A percentile compares a stretch with the other conserved stretches of the same genome.
phyloP scores from a whole-genome alignment of 1,284 basidiomycete genomes.

The Porogramme epimiltina region DNA sequence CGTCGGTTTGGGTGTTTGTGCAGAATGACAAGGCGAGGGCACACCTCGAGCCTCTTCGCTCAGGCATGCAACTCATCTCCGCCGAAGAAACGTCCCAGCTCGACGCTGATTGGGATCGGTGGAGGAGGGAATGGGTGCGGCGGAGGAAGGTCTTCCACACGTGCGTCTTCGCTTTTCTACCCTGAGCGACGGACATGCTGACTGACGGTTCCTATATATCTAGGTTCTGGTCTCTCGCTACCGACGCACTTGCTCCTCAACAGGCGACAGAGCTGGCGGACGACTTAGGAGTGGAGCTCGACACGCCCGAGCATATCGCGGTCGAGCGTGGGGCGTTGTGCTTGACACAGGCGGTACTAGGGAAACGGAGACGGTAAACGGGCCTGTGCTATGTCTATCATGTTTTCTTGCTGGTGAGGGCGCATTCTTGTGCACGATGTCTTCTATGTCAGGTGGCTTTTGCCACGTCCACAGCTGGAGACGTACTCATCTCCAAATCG shows the following conservation, averaged over 20 bases:
- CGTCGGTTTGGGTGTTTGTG: background rate
- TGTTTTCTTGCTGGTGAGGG: no score
- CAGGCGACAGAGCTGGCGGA: constrained; percentile 64
- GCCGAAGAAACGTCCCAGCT: constrained; percentile 62
- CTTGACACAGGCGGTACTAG: constrained; percentile 19
- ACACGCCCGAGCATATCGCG: constrained; percentile 62
- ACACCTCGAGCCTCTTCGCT: constrained; percentile 65
- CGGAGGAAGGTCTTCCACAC: constrained; percentile 68
- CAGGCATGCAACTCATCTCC: constrained; percentile 66
- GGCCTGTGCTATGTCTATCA: background rate
- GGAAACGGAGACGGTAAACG: constrained; percentile 9
- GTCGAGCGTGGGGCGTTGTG: constrained; percentile 59
- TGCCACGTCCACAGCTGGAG: no score
- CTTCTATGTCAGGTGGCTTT: no score
- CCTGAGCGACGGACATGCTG: background rate
- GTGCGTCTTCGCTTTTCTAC: constrained; percentile 36
- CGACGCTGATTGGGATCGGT: constrained; percentile 68
- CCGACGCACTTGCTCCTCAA: constrained; percentile 64
- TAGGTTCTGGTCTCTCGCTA: constrained; percentile 75
- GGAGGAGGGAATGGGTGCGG: constrained; percentile 72
- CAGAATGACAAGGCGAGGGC: constrained; percentile 52
- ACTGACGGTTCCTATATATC: background rate
- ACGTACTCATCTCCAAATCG: no score
- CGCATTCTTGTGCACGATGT: no score
- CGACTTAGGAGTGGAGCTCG: constrained; percentile 75